A percentile compares a stretch with the other conserved stretches of the same genome.
Evolutionary conservation across 768 basidiomycete species (phyloP).

Genomic region (Filobasidium wieringae): DNA sequence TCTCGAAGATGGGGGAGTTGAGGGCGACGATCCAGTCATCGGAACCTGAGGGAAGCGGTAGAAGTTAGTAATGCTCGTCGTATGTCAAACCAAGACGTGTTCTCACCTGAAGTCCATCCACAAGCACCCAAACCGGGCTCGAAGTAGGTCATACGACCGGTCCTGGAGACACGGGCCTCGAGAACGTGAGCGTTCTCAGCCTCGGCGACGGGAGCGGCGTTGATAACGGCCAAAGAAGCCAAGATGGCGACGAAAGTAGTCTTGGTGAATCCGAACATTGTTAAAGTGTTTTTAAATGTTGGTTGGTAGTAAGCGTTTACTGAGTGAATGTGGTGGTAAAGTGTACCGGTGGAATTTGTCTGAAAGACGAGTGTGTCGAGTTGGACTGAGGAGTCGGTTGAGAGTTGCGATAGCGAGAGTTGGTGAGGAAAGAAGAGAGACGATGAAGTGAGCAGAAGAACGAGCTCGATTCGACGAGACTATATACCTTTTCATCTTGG

Average conservation of each 20-base stretch:
- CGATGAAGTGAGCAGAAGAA: no score
- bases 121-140: background rate
- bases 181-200: background rate
- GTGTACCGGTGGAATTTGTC: background rate
- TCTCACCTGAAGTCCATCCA: background rate
- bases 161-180: background rate
- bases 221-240: background rate
- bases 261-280: slow-evolving; percentile 2
- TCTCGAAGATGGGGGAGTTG: slow-evolving; percentile 45
- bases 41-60: no score
- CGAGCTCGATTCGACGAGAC: no score
- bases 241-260: background rate
- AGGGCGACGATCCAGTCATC: slow-evolving; percentile 41
- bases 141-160: background rate
- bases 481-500: no score
- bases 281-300: background rate
- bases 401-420: background rate
- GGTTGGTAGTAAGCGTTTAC: background rate
- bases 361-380: background rate
- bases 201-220: slow-evolving; percentile 1
- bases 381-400: background rate
- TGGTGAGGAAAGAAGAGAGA: no score
- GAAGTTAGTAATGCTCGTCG: no score
- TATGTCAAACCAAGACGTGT: no score
- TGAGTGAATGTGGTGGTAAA: background rate